Evolutionary conservation across 768 basidiomycete species (phyloP).

Genomic region (Suillus brevipes): DNA sequence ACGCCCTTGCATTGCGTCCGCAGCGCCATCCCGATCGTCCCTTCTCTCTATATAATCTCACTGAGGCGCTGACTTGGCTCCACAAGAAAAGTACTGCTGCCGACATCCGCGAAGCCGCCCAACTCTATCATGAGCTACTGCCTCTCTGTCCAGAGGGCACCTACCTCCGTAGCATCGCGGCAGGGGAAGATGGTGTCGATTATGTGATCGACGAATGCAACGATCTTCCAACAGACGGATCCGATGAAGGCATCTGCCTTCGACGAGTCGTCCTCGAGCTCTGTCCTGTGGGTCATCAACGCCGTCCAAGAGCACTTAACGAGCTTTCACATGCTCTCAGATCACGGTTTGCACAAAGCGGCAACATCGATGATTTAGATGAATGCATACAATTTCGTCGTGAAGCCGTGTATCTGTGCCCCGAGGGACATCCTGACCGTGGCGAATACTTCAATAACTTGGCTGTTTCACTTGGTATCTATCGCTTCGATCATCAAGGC

Average conservation of each 20-base stretch:
- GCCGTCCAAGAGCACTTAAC: not conserved
- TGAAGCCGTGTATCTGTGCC: not conserved
- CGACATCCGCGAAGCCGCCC: not conserved
- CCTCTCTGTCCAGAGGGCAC: not conserved
- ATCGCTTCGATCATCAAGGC: not conserved
- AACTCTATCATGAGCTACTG: no score
- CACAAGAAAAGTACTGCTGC: not conserved
- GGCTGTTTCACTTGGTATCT: not conserved
- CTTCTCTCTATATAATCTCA: not conserved
- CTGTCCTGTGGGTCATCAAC: not conserved
- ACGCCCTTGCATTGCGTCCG: not conserved
- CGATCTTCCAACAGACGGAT: not conserved
- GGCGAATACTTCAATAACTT: not conserved
- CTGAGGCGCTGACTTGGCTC: not conserved
- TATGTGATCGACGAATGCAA: not conserved
- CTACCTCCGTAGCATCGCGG: not conserved
- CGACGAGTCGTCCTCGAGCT: not conserved
- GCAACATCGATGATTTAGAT: not conserved
- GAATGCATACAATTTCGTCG: not conserved
- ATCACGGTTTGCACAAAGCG: not conserved
- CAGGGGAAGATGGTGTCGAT: not conserved
- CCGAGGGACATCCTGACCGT: not conserved
- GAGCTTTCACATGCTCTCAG: fast-evolving
- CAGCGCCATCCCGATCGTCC: not conserved
- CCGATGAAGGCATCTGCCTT: not conserved